Evolutionary conservation across 345 rosid species (phyloP), one percentile per base, ranked within the genome.

Genomic region (Passiflora organensis): DNA sequence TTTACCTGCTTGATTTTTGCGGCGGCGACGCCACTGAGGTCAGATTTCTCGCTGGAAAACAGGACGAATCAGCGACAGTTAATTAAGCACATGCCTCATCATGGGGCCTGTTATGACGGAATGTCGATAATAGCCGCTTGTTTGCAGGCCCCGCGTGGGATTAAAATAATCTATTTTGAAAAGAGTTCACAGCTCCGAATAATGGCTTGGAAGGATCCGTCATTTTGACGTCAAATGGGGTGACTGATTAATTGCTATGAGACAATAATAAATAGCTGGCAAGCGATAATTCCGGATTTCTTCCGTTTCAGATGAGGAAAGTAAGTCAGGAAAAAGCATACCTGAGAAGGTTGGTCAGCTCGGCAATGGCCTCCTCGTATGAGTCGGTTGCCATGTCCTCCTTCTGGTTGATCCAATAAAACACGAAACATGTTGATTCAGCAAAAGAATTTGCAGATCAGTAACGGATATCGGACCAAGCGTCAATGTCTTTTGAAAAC

Each of bases 261-360:
- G 2, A 37, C 41, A 13, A 37, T 6, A 37, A 37, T 6, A 2
- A 2, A 37, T 1, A 37, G 2, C 11, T 1, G 13, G 41, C 41
- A 37, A 37, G 22, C 16, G 17, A 10, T 5, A 10, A 10, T 5
- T 2, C 18, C n/a, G n/a, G n/a, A n/a, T n/a, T n/a, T n/a, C n/a
- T n/a, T n/a, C n/a, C n/a, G n/a, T n/a, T n/a, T n/a, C n/a, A n/a
- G n/a, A n/a, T n/a, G n/a, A 28, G 6, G 38, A 14, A 41, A 39
- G 3, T 5, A 20, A 1, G 6, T 37, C 53, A 56, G 38, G 42
- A 32, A 15, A 45, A 25, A 15, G 21, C 20, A 15, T 78, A 91
- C 96, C 94, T 81, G 77, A 93, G 83, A 60, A 94, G 90, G 78
- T 85, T 78, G 39, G 78, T 68, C 25, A 94, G 82, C 67, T 69